Percentiles rank a stretch among this genome's conserved stretches.
These are phyloP conservation scores for Nakaseomyces bracarensis DNA, from an alignment of 1,139 yeast species.

Conservation along the genomic window DNA sequence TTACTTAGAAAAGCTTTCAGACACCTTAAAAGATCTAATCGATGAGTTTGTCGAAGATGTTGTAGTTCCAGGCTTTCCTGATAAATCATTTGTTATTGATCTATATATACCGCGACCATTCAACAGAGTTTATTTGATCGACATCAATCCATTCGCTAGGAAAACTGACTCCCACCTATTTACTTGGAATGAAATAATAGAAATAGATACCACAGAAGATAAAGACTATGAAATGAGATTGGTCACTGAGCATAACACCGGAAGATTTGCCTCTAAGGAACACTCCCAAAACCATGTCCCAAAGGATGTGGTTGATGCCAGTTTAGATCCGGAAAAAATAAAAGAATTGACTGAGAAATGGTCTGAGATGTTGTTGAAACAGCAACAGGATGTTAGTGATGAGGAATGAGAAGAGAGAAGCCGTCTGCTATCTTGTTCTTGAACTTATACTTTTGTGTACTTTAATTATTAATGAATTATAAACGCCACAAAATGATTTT, in stretches of 20 bases:
- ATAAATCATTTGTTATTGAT: slow-evolving; percentile 59
- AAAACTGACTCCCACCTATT: slow-evolving; percentile 69
- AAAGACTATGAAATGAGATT: slow-evolving; percentile 51
- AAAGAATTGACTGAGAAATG: slow-evolving; percentile 58
- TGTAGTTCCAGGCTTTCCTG: slow-evolving; percentile 44
- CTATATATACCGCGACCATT: slow-evolving; percentile 74
- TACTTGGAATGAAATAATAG: slow-evolving; percentile 70
- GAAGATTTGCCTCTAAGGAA: slow-evolving; percentile 69
- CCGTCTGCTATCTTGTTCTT: not conserved
- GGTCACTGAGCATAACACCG: slow-evolving; percentile 57
- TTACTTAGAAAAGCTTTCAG: slow-evolving; percentile 46
- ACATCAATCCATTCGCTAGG: slow-evolving; percentile 76
- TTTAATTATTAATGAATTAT: no score
- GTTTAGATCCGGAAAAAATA: slow-evolving; percentile 54
- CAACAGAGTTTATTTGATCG: slow-evolving; percentile 57
- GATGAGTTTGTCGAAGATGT: slow-evolving; percentile 47
- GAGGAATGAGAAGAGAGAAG: slow-evolving; percentile 1
- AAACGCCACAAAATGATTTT: no score
- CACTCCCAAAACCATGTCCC: slow-evolving; percentile 92
- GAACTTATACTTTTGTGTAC: not conserved
- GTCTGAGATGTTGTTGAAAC: slow-evolving; percentile 36
- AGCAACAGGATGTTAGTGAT: slow-evolving; percentile 24
- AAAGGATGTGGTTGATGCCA: slow-evolving; percentile 78
- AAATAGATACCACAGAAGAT: slow-evolving; percentile 13
- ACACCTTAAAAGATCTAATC: slow-evolving; percentile 42